Percentiles rank a stretch among this genome's conserved stretches.
Conservation (phyloP, 2,329 filamentous ascomycete species). For the Cladosporium sp. region DNA sequence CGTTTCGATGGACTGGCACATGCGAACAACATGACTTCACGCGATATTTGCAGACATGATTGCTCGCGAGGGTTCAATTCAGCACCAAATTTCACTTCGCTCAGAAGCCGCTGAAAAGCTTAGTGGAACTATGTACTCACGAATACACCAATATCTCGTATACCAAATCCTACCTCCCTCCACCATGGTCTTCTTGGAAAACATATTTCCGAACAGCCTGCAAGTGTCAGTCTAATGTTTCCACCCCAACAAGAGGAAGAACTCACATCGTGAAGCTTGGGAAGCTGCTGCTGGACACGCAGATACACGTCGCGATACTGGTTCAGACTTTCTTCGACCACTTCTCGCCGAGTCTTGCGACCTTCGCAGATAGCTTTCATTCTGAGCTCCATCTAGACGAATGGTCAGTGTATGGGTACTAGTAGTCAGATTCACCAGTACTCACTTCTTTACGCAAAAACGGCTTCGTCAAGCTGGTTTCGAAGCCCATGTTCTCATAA, state of each 20-base stretch:
- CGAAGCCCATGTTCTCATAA: slow-evolving; percentile 91
- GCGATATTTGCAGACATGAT: not conserved
- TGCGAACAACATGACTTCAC: not conserved
- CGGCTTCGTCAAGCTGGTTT: slow-evolving; percentile 90
- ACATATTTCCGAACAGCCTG: slow-evolving; percentile 28
- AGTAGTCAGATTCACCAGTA: too few species aligned
- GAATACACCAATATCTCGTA: not conserved
- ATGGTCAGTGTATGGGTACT: slow-evolving; percentile 13
- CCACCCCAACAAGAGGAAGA: not conserved
- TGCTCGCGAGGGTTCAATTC: not conserved
- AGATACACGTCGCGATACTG: slow-evolving; percentile 87
- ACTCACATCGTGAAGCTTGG: slow-evolving; percentile 57
- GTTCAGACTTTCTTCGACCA: slow-evolving; percentile 79
- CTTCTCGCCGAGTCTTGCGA: slow-evolving; percentile 68
- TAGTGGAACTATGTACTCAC: not conserved
- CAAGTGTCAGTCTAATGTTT: not conserved
- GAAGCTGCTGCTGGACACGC: slow-evolving; percentile 75
- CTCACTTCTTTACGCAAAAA: slow-evolving; percentile 83
- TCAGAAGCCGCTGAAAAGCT: not conserved
- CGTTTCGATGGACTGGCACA: not conserved
- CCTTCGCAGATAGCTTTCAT: slow-evolving; percentile 98
- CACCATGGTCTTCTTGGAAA: slow-evolving; percentile 14
- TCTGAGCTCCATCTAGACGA: slow-evolving; percentile 75
- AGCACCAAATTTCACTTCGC: not conserved
- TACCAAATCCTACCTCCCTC: not conserved